Evolutionary conservation across 805 yeast species (phyloP), one percentile per base, ranked within the genome.

Genomic region (Ogataea glucozyma): DNA sequence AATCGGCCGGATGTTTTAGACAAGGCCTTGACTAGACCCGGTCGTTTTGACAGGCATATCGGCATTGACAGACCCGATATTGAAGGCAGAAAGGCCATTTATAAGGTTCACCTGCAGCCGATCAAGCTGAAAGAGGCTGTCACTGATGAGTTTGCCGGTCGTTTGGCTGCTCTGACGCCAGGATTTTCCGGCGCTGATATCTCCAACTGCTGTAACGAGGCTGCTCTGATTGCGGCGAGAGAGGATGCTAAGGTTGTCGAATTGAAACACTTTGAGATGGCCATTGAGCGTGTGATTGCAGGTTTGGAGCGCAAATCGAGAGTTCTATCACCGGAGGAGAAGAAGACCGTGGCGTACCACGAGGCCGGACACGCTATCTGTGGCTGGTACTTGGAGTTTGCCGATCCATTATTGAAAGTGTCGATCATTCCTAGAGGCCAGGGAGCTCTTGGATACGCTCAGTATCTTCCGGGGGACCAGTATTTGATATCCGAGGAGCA

Each of bases 341-440:
- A 89, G 67, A 80, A 73, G 49, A 81, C 88, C 20, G 97, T 95
- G 44, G 99, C 99, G 1, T 93, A 85, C 58, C 99, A 95, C 62
- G 99, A 93, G 66, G 99, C 99, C 3, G 99, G 99, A 4, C 99
- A 95, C 67, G 99, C 99, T 9, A 79, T 93, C 47, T 90, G 98
- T 65, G 99, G 99, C 10, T 93, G 99, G 99, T 89, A 72, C 60
- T 75, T 93, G 58, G 79, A 86, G 64, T 76, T 77, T 64, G 96
- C 98, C 2, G 97, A 91, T 61, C 99, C 99, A 6, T 71, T 95
- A 44, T 73, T 93, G 47, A 93, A 93, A 71, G 99, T 93, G 14
- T 88, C 97, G 12, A 93, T 95, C 56, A 88, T 93, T 48, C 99
- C 99, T 30, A 78, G 98, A 57, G 98, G 98, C 12, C 93, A 85